Evolutionary conservation across 179 eudicot genomes (phyloP).

Genomic region (Amaranthus tricolor): DNA sequence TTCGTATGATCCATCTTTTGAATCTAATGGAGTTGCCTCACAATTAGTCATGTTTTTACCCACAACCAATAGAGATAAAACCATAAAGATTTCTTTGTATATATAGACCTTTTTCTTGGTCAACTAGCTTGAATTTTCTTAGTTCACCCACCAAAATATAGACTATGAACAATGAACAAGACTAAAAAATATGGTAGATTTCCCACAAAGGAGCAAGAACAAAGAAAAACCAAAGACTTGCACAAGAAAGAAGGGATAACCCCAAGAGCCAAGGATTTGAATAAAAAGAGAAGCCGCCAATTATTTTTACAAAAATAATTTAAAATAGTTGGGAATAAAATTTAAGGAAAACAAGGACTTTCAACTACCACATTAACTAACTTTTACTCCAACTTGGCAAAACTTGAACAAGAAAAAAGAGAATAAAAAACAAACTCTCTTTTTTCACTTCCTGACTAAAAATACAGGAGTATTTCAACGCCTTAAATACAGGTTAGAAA

Average conservation of each 20-base stretch:
- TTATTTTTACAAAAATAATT: slow-evolving; percentile 3
- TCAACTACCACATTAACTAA: slow-evolving; percentile 35
- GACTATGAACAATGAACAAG: no score
- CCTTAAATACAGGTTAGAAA: background rate
- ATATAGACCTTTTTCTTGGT: background rate
- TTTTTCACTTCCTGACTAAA: no score
- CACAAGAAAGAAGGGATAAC: background rate
- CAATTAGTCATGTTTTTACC: slow-evolving; percentile 48
- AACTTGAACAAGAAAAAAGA: no score
- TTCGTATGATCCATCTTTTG: slow-evolving; percentile 33
- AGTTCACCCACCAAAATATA: background rate
- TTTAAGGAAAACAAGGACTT: slow-evolving; percentile 1
- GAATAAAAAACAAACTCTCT: background rate
- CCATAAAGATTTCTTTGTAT: no score
- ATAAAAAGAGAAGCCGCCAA: slow-evolving; percentile 20
- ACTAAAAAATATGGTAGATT: no score
- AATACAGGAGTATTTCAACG: no score
- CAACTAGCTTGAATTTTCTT: background rate
- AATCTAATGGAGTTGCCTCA: slow-evolving; percentile 35
- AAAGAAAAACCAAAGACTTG: background rate
- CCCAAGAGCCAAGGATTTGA: slow-evolving; percentile 26
- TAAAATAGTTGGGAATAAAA: no score
- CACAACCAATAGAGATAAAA: no score
- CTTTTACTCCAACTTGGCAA: slow-evolving; percentile 18
- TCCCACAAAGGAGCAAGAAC: slow-evolving; percentile 12